Evolutionary conservation across 306 rosid genomes (phyloP), one percentile per base, ranked within the genome.

Genomic region (Fragaria nilgerrensis): DNA sequence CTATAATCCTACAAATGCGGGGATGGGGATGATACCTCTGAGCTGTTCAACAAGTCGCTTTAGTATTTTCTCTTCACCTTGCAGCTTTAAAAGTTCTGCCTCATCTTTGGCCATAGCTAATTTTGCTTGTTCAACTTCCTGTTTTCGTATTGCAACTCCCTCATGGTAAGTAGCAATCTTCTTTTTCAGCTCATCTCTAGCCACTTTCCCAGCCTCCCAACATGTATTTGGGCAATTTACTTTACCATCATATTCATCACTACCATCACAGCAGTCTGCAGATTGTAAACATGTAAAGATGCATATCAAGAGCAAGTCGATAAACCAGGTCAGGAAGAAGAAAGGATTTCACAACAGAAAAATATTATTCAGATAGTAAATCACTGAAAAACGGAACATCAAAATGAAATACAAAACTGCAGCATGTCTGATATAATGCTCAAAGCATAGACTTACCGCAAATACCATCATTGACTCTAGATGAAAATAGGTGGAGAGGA

Each of bases 221-320:
- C 99, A 96, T 39, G 92, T 89, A 85, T 91, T 96, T 82, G 90
- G 87, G 85, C 99, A 96, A 73, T 86, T 85, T 10, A 85, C 90
- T 82, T 83, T 82, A 76, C 88, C 87, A 47, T 89, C 91, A 79
- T 90, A 92, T 84, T 96, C 99, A 61, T 96, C 99, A 74, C 90
- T 86, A 82, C 99, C 99, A 84, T 96, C 99, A 81, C 99, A 96
- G 83, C 99, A 96, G 85, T 96, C 99, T 95, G 83, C 74, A 81
- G 13, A 82, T 80, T 23, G 68, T 29, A 44, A 37, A 73, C 47
- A 76, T 58, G 79, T 53, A 77, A 81, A 78, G 9, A 44, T 11
- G 59, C 34, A 62, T 62, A 62, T 17, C 48, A 55, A 43, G 53
- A 74, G 32, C 17, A 59, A 25, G 61, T 41, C 25, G 43, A 25